Conservation (phyloP, 257 asterid species). For the Gentiana dahurica region DNA sequence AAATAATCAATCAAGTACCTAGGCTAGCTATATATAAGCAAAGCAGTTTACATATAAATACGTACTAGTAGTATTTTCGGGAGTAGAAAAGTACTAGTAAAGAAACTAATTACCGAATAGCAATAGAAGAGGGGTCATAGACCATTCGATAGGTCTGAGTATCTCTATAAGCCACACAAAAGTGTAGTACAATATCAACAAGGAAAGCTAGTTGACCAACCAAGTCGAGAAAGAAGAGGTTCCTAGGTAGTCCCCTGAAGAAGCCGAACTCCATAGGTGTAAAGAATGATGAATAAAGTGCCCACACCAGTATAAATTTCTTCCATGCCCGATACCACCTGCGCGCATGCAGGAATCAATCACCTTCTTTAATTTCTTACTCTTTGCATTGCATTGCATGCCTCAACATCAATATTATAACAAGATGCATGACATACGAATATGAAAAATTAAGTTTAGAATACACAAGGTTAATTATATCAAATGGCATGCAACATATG, state of each 20-base stretch:
- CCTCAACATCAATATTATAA: too few species aligned
- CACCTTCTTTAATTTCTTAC: too few species aligned
- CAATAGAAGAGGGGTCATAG: slow-evolving; percentile 38
- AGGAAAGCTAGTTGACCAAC: slow-evolving; percentile 65
- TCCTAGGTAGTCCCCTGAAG: slow-evolving; percentile 63
- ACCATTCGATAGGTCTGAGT: slow-evolving; percentile 42
- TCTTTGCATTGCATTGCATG: not conserved
- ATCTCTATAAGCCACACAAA: slow-evolving; percentile 53
- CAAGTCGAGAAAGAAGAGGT: slow-evolving; percentile 56
- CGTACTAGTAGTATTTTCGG: too few species aligned
- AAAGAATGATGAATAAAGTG: slow-evolving; percentile 70
- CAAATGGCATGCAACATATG: too few species aligned
- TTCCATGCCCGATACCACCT: slow-evolving; percentile 61
- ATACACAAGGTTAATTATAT: too few species aligned
- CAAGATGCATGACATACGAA: too few species aligned
- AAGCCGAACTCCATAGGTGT: slow-evolving; percentile 72
- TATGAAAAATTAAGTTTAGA: too few species aligned
- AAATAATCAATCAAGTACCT: too few species aligned
- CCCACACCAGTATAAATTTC: slow-evolving; percentile 60
- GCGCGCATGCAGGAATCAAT: slow-evolving; percentile 10
- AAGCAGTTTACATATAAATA: too few species aligned
- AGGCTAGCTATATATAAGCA: too few species aligned
- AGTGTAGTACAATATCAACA: slow-evolving; percentile 41
- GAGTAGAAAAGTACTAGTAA: too few species aligned
- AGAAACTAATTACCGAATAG: slow-evolving; percentile 31